Conservation (phyloP, 176 grass and related monocot species). For the barley (Hordeum vulgare) region DNA sequence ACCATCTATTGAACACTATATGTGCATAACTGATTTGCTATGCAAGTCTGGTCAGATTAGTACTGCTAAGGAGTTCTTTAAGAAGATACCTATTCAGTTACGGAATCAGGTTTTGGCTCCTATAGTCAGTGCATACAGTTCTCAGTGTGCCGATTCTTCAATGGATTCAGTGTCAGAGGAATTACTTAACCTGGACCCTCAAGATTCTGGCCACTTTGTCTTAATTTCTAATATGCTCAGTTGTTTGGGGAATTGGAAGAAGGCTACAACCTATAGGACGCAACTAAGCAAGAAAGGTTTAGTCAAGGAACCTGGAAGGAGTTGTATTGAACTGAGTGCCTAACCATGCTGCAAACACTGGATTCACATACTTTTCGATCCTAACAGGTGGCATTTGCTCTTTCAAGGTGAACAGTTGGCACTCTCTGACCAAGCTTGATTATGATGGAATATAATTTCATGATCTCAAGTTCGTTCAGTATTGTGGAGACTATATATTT, state of each 20-base stretch:
- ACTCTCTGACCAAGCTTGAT: neutral
- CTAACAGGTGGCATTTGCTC: neutral
- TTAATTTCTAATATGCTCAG: conserved; percentile 48
- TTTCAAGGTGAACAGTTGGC: neutral
- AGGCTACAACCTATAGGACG: conserved; percentile 45
- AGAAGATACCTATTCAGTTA: conserved; percentile 34
- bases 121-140: conserved; percentile 35
- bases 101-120: conserved; percentile 42
- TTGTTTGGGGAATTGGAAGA: conserved; percentile 53
- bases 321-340: conserved; percentile 32
- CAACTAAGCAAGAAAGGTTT: conserved; percentile 38
- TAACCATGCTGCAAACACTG: neutral
- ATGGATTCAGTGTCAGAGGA: conserved; percentile 28
- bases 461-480: neutral
- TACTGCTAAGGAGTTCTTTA: conserved; percentile 33
- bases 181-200: conserved; percentile 24
- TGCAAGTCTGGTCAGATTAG: conserved; percentile 43
- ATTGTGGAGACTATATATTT: neutral
- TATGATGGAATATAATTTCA: conserved; percentile 3
- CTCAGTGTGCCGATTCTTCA: conserved; percentile 23
- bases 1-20: conserved; percentile 52
- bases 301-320: conserved; percentile 66
- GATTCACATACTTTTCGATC: neutral
- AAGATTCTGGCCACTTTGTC: conserved; percentile 44
- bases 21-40: conserved; percentile 68